Base-by-base conservation (phyloP, 2,329 filamentous ascomycete species). In the Talaromyces atroroseus region DNA sequence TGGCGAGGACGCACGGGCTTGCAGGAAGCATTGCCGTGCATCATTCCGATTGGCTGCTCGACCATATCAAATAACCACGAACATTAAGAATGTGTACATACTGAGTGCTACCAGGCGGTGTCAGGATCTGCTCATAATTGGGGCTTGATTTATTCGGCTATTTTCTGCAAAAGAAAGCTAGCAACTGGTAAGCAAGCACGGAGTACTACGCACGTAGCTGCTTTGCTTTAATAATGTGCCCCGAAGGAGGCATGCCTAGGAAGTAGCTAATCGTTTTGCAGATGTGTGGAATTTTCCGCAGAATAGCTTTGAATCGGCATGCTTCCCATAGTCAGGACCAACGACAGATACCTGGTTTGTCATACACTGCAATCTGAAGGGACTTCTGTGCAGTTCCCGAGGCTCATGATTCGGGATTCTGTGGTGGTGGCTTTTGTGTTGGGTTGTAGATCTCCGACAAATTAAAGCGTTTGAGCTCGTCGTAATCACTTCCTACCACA, bases 401-500 rank as follows among this genome's bases (percentile, higher is more conserved):
- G 16, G 36, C 38, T 54, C 52, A 54, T 12, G 51, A 44, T 26
- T 42, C 32, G 2, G 48, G 21, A 18, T 50, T 36, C 29, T 34
- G 46, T 29, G 2, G 12, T 36, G 32, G 34, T 23, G 65, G 56
- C 44, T 67, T 68, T 21, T 74, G 68, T 10, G 73, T 74, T 52
- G 79, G 77, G 57, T 78, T 76, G 62, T 81, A 83, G 52, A 87
- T 78, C 67, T 87, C 84, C 45, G 82, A 78, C 49, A 86, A 67
- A 66, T 86, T 87, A 69, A 79, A 86, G 55, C 80, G 76, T 69
- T 84, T 86, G 60, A 87, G 72, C 60, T 76, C 70, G 54, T 86
- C 83, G 62, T 80, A 86, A 60, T 83, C 80, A 52, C 75, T 70
- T 20, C 78, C 79, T 4, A 85, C 80, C 8, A 86, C 82, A 61